A percentile compares a stretch with the other conserved stretches of the same genome.
These are phyloP conservation scores for Melaleuca quinquenervia DNA, from an alignment of 345 rosid genomes.

Conservation along the genomic window DNA sequence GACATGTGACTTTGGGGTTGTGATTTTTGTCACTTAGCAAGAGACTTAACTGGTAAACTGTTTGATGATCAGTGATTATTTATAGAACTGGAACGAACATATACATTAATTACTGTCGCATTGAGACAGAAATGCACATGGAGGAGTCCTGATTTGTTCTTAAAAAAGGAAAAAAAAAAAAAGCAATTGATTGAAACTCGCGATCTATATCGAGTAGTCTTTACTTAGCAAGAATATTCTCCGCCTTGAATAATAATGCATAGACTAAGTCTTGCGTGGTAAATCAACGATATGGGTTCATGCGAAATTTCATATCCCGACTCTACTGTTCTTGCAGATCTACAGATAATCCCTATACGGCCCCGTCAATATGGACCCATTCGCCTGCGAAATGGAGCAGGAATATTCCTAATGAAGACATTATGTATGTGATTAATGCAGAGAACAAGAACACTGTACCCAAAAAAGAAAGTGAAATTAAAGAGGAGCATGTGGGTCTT, in stretches of 20 bases:
- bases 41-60: too few relatives aligned
- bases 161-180: neutral
- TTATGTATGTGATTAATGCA: neutral
- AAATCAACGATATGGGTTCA: neutral
- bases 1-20: neutral
- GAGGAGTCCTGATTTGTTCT: neutral
- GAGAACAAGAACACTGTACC: neutral
- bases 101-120: neutral
- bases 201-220: neutral
- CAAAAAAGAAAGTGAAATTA: neutral
- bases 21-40: neutral
- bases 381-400: neutral
- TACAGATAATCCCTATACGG: neutral
- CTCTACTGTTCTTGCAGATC: neutral
- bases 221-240: neutral
- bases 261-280: neutral
- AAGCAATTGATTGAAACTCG: neutral
- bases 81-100: neutral
- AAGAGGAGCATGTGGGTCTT: neutral
- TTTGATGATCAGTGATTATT: neutral
- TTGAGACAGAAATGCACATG: neutral
- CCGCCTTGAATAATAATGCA: neutral
- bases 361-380: neutral
- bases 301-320: neutral
- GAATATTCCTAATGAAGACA: neutral